phyloP scores from a whole-genome alignment of 106 monocot genomes.

The Dendrobium huoshanense region DNA sequence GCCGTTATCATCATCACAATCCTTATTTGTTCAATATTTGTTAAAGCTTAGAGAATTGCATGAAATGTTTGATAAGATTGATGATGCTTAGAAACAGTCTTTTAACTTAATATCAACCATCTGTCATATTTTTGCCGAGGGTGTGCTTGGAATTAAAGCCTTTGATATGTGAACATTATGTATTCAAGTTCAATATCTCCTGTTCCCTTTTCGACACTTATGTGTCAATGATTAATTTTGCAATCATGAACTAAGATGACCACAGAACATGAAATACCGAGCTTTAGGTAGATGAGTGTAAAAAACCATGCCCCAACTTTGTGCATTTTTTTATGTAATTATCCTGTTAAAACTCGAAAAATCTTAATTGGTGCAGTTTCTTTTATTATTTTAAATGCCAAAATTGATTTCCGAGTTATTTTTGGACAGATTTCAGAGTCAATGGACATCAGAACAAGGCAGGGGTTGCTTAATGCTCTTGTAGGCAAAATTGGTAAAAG shows the following conservation, averaged over 20 bases:
- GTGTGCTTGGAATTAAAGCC: background rate
- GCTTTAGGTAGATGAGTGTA: background rate
- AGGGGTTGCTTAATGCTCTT: slow-evolving; percentile 88
- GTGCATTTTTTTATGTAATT: background rate
- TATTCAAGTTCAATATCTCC: background rate
- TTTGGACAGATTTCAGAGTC: slow-evolving; percentile 67
- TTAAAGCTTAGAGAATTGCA: background rate
- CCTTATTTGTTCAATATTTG: slow-evolving; percentile 4
- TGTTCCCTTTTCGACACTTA: background rate
- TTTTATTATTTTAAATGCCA: background rate
- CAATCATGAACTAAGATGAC: background rate
- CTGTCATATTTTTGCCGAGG: background rate
- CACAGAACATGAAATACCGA: background rate
- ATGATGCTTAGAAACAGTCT: background rate
- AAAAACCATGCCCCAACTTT: background rate
- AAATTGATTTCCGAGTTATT: background rate
- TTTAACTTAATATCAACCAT: background rate
- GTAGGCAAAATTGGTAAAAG: slow-evolving; percentile 80
- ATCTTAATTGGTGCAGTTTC: background rate
- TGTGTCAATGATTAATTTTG: background rate
- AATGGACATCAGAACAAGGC: slow-evolving; percentile 92
- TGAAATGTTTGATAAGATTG: background rate
- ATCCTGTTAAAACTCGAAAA: background rate
- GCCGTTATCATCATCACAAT: background rate
- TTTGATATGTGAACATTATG: background rate